Evolutionary conservation across 495 filamentous ascomycete genomes (phyloP).

Genomic region (Astrothelium macrocarpum): DNA sequence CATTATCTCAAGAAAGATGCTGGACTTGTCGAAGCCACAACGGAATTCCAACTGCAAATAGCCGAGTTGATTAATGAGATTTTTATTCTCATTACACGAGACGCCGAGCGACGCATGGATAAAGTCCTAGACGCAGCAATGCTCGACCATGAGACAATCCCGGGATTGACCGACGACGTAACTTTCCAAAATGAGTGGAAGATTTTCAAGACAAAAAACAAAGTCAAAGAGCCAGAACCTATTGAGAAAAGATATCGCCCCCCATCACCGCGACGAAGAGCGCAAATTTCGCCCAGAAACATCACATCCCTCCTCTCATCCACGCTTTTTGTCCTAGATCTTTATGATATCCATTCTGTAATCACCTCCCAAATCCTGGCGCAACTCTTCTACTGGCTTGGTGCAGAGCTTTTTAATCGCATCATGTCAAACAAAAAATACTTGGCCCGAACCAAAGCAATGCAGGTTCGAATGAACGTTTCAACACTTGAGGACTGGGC

Average conservation of each 20-base stretch:
- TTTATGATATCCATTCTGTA: constrained; percentile 97
- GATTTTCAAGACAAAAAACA: constrained; percentile 80
- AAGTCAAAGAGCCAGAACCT: constrained; percentile 70
- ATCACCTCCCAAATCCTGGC: constrained; percentile 87
- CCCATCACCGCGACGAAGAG: constrained; percentile 87
- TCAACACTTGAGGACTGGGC: constrained; percentile 96
- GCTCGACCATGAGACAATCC: constrained; percentile 97
- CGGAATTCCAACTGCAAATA: constrained; percentile 84
- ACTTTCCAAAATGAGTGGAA: constrained; percentile 98
- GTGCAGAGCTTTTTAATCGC: constrained; percentile 94
- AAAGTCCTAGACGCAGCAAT: constrained; percentile 87
- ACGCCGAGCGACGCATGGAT: constrained; percentile 96
- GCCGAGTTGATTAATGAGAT: constrained; percentile 97
- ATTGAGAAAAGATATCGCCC: constrained; percentile 87
- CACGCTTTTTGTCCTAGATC: constrained; percentile 91
- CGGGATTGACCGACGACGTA: constrained; percentile 80
- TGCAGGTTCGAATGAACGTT: constrained; percentile 99
- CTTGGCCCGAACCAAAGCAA: constrained; percentile 91
- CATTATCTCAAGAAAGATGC: constrained; percentile 95
- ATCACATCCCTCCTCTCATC: constrained; percentile 96
- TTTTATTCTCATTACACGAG: constrained; percentile 94
- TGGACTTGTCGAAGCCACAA: constrained; percentile 70
- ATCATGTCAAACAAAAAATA: constrained; percentile 94
- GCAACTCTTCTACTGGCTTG: constrained; percentile 93
- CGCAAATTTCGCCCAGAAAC: constrained; percentile 85